Evolutionary conservation across 2,329 filamentous ascomycete genomes (phyloP).

Genomic region (Ophiocordyceps camponoti-leonardi): DNA sequence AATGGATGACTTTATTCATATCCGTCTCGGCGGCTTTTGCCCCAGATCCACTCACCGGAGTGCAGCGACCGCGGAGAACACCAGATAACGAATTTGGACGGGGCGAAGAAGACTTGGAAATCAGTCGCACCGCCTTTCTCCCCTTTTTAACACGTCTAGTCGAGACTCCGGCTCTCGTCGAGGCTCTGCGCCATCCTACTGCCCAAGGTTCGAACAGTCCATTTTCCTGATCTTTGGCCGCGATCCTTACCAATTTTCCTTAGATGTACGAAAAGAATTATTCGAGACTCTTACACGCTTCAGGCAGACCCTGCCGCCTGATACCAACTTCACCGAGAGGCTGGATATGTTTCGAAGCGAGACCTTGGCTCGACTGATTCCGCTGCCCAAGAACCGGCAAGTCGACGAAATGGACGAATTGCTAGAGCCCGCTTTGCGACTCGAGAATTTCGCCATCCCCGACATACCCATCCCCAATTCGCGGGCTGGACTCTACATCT

Average conservation of each 20-base stretch:
- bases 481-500: constrained; percentile 69
- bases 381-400: constrained; percentile 33
- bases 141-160: constrained; percentile 43
- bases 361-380: constrained; percentile 36
- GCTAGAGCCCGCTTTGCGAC: constrained; percentile 35
- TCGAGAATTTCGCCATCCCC: constrained; percentile 35
- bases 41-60: constrained; percentile 27
- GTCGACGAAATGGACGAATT: constrained; percentile 35
- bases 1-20: constrained; percentile 43
- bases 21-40: constrained; percentile 30
- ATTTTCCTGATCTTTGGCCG: background rate
- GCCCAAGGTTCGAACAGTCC: constrained; percentile 27
- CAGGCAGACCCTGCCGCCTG: constrained; percentile 37
- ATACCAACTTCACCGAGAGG: constrained; percentile 33
- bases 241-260: background rate
- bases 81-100: constrained; percentile 36
- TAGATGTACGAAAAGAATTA: constrained; percentile 29
- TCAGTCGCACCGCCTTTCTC: constrained; percentile 44
- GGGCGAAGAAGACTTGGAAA: constrained; percentile 38
- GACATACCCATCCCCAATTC: constrained; percentile 60
- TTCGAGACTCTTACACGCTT: constrained; percentile 35
- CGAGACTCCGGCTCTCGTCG: constrained; percentile 39
- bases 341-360: constrained; percentile 41
- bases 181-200: constrained; percentile 31
- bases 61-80: constrained; percentile 24